These are phyloP conservation scores for Populus hybrid DNA, from an alignment of 441 rosid species.

Conservation along the genomic window DNA sequence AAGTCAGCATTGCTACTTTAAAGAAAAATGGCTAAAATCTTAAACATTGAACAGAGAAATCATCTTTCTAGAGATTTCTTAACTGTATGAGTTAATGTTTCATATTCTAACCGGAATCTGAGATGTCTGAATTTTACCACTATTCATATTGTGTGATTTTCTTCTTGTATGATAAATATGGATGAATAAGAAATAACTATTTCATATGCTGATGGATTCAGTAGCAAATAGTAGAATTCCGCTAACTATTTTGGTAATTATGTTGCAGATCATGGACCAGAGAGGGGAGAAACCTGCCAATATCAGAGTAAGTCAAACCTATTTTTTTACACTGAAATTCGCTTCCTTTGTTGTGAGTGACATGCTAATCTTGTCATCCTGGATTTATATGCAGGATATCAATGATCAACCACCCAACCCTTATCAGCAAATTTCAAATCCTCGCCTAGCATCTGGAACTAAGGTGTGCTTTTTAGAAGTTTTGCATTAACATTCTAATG, in stretches of 20 bases:
- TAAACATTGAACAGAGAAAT: not conserved
- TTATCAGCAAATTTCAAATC: conserved; percentile 67
- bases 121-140: not conserved
- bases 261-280: conserved; percentile 81
- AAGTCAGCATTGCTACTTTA: not conserved
- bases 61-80: not conserved
- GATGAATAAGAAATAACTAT: not conserved
- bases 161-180: not conserved
- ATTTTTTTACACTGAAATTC: conserved; percentile 9
- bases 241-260: conserved; percentile 11
- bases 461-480: conserved; percentile 53
- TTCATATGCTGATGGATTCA: not conserved
- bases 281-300: conserved; percentile 96
- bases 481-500: not conserved
- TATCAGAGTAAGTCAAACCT: conserved; percentile 49
- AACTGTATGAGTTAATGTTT: not conserved
- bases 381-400: conserved; percentile 54
- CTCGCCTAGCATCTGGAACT: conserved; percentile 64
- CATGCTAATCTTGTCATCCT: conserved; percentile 22
- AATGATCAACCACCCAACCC: conserved; percentile 93
- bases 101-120: not conserved
- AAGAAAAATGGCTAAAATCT: not conserved
- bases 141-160: not conserved
- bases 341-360: conserved; percentile 6
- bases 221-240: not conserved